Evolutionary conservation across 495 filamentous ascomycete species (phyloP).

Genomic region (Xylaria cubensis): DNA sequence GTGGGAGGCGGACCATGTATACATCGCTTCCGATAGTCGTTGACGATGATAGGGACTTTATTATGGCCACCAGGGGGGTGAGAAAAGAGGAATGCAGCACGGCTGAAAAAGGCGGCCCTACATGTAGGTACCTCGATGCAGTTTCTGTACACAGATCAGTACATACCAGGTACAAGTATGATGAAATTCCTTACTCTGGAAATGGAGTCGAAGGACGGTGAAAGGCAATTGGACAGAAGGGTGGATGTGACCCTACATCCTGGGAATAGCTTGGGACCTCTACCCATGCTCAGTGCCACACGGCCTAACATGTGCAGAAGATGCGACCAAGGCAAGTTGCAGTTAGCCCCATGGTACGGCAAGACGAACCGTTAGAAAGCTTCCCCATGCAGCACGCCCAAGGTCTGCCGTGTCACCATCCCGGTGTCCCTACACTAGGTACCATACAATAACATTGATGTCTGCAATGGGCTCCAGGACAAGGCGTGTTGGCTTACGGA

Average conservation of each 20-base stretch:
- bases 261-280: conserved; percentile 5
- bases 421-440: neutral
- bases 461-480: neutral
- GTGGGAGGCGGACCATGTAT: conserved; percentile 8
- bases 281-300: conserved; percentile 1
- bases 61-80: conserved; percentile 21
- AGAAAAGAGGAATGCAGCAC: conserved; percentile 13
- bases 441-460: neutral
- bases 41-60: conserved; percentile 16
- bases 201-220: conserved; percentile 9
- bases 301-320: conserved; percentile 21
- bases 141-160: conserved; percentile 8
- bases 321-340: conserved; percentile 15
- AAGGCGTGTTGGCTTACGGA: neutral
- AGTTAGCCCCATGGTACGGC: conserved; percentile 15
- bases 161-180: conserved; percentile 21
- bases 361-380: conserved; percentile 20
- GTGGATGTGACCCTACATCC: conserved; percentile 11
- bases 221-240: conserved; percentile 17
- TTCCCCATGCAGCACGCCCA: conserved; percentile 7
- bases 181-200: conserved; percentile 15
- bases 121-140: conserved; percentile 21
- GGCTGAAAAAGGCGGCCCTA: conserved; percentile 28
- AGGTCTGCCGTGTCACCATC: conserved; percentile 4
- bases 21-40: neutral